Conservation (phyloP, 306 rosid species). For the Prinsepia uniflora region DNA sequence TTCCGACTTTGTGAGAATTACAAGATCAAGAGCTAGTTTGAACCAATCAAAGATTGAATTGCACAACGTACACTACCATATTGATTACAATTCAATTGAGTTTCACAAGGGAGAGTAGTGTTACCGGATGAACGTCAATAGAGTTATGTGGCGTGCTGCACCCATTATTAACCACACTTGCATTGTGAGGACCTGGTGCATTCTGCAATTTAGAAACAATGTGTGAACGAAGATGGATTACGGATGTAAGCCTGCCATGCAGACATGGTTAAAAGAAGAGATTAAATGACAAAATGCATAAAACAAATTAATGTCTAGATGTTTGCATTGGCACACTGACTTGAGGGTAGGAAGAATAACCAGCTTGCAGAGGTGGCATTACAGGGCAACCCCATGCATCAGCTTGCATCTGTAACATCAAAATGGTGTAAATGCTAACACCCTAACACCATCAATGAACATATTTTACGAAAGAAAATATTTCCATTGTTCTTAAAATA, state of each 20-base stretch:
- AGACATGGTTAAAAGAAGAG: neutral
- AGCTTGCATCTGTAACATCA: slow-evolving; percentile 61
- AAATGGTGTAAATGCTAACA: neutral
- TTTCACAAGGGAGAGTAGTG: neutral
- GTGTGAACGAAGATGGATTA: neutral
- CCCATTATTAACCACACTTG: slow-evolving; percentile 37
- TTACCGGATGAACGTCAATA: slow-evolving; percentile 69
- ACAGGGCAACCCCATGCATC: slow-evolving; percentile 97
- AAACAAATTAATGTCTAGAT: neutral
- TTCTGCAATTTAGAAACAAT: slow-evolving; percentile 38
- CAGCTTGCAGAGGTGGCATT: slow-evolving; percentile 52
- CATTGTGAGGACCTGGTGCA: slow-evolving; percentile 34
- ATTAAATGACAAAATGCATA: neutral
- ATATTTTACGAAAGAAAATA: neutral
- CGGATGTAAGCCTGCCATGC: neutral
- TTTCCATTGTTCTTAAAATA: neutral
- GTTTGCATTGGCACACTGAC: slow-evolving; percentile 36
- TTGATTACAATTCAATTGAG: neutral
- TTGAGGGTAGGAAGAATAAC: slow-evolving; percentile 47
- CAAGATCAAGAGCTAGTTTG: neutral
- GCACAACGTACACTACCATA: neutral
- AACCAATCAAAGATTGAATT: neutral
- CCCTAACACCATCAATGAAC: neutral
- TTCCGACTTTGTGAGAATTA: too few relatives aligned
- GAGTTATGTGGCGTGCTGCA: slow-evolving; percentile 40